phyloP scores from a whole-genome alignment of 352 stramenopile genomes.

The Phytopythium helicoides region DNA sequence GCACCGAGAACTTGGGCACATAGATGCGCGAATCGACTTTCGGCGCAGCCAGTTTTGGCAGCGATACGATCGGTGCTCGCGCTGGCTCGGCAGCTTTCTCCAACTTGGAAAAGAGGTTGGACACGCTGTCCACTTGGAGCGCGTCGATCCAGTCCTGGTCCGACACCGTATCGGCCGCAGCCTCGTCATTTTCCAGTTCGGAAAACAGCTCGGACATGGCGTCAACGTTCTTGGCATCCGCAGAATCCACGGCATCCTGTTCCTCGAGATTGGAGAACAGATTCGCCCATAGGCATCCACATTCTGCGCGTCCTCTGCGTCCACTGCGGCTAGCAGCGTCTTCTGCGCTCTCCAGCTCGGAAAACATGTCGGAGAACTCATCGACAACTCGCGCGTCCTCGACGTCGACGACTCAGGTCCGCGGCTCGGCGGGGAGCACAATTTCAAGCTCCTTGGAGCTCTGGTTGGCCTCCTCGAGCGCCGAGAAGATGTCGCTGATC shows the following conservation, averaged over 20 bases:
- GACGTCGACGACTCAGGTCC: neutral
- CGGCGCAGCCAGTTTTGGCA: neutral
- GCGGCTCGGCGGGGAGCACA: neutral
- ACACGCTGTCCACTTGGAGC: constrained; percentile 50
- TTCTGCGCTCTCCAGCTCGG: constrained; percentile 7
- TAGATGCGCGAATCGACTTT: constrained; percentile 53
- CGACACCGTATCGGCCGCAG: neutral
- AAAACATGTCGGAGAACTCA: constrained; percentile 21
- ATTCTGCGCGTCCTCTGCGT: constrained; percentile 34
- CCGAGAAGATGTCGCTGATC: constrained; percentile 49
- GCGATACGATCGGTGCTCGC: constrained; percentile 3
- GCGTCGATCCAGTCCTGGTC: constrained; percentile 45
- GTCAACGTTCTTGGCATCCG: constrained; percentile 43
- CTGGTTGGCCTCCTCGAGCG: constrained; percentile 26
- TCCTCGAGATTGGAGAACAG: constrained; percentile 27
- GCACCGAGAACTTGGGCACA: constrained; percentile 49
- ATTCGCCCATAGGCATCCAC: constrained; percentile 16
- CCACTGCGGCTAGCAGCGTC: constrained; percentile 17
- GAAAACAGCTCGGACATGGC: constrained; percentile 36
- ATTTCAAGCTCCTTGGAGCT: constrained; percentile 8
- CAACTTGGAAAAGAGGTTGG: constrained; percentile 44
- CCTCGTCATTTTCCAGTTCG: constrained; percentile 18
- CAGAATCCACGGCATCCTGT: constrained; percentile 15
- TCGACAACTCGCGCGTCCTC: constrained; percentile 32
- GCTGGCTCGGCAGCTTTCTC: constrained; percentile 13